Percentiles rank a stretch among this genome's conserved stretches.
These are phyloP conservation scores for Russula brevipes DNA, from an alignment of 768 basidiomycete genomes.

Conservation along the genomic window DNA sequence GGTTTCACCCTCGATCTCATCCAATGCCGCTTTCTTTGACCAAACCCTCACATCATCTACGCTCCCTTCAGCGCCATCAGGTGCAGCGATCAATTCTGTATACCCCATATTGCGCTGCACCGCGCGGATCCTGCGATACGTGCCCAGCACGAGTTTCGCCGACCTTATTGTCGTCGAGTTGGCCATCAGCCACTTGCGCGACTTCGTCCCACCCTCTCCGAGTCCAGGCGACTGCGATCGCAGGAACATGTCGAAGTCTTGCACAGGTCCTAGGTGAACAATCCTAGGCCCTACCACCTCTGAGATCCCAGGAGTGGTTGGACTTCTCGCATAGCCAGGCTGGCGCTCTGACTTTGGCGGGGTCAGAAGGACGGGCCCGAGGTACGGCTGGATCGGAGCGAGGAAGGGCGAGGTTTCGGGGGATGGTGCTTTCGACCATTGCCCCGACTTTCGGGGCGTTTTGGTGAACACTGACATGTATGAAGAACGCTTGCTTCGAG, in stretches of 20 bases:
- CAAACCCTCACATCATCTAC: slow-evolving; percentile 30
- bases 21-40: slow-evolving; percentile 28
- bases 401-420: slow-evolving; percentile 42
- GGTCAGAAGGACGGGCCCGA: slow-evolving; percentile 16
- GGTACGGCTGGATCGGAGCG: slow-evolving; percentile 28
- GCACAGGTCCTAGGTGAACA: slow-evolving; percentile 55
- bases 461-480: slow-evolving; percentile 49
- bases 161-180: slow-evolving; percentile 39
- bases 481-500: slow-evolving; percentile 41
- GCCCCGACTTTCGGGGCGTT: slow-evolving; percentile 44
- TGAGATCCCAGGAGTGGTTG: slow-evolving; percentile 32
- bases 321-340: slow-evolving; percentile 41
- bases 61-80: slow-evolving; percentile 31
- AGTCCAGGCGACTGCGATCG: slow-evolving; percentile 12
- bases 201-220: slow-evolving; percentile 7
- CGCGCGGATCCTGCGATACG: slow-evolving; percentile 55
- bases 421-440: slow-evolving; percentile 35
- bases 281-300: slow-evolving; percentile 44
- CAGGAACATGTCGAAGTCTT: slow-evolving; percentile 29
- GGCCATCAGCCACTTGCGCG: slow-evolving; percentile 12
- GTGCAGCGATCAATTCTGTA: slow-evolving; percentile 48
- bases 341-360: slow-evolving; percentile 30
- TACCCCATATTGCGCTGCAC: slow-evolving; percentile 66
- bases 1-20: slow-evolving; percentile 25
- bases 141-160: slow-evolving; percentile 46